Percentiles rank a stretch among this genome's conserved stretches.
Evolutionary conservation across 75 land plant genomes (phyloP).

Genomic region (Larix kaempferi): DNA sequence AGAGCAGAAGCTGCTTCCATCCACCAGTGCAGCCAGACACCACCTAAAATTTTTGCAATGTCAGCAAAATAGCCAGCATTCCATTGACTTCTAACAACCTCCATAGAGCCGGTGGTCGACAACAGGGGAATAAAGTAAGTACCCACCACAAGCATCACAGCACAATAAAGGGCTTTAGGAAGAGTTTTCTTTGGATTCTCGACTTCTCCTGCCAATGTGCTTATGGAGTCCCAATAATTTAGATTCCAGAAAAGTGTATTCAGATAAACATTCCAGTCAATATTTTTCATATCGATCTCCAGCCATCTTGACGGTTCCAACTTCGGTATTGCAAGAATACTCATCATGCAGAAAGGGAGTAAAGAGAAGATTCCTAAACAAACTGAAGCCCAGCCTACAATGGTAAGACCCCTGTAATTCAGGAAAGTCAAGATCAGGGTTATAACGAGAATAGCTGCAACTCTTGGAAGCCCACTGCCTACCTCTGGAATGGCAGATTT

Average conservation of each 20-base stretch:
- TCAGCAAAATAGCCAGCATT: conserved; percentile 75
- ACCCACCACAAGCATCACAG: conserved; percentile 53
- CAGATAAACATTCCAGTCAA: conserved; percentile 63
- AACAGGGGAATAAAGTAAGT: conserved; percentile 62
- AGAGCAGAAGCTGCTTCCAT: conserved; percentile 59
- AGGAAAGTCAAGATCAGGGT: conserved; percentile 64
- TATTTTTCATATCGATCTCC: conserved; percentile 31
- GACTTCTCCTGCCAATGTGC: conserved; percentile 61
- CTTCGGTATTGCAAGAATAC: conserved; percentile 53
- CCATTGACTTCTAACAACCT: conserved; percentile 43
- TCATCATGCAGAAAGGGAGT: conserved; percentile 60
- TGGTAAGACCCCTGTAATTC: conserved; percentile 73
- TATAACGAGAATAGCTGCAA: conserved; percentile 41
- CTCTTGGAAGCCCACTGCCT: conserved; percentile 25
- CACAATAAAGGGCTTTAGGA: conserved; percentile 45
- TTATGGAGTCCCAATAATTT: conserved; percentile 75
- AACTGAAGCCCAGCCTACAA: conserved; percentile 68
- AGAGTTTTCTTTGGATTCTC: conserved; percentile 44
- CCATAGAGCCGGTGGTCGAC: conserved; percentile 61
- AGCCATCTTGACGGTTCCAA: conserved; percentile 58
- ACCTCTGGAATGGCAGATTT: conserved; percentile 37
- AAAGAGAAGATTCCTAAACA: conserved; percentile 60
- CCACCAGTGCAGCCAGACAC: conserved; percentile 66
- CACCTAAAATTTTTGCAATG: conserved; percentile 59
- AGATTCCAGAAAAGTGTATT: conserved; percentile 77